phyloP scores from a whole-genome alignment of 768 basidiomycete species.

The Tricholoma bakamatsutake region DNA sequence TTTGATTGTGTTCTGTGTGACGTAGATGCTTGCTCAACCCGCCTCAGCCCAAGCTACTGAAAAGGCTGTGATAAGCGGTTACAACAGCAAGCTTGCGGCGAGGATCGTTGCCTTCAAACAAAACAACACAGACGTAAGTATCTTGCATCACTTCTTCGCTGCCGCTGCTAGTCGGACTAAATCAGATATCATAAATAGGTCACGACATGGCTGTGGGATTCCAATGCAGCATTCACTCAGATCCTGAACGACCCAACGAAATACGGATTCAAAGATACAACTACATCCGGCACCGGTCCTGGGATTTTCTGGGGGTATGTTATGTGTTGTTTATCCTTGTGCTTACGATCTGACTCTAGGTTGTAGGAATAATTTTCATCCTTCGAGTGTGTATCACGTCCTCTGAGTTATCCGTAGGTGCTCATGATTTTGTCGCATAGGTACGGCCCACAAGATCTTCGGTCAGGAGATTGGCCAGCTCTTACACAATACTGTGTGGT shows the following conservation, averaged over 20 bases:
- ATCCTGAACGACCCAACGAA: conserved; percentile 41
- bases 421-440: conserved; percentile 17
- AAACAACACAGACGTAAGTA: conserved; percentile 40
- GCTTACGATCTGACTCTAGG: background rate
- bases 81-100: conserved; percentile 43
- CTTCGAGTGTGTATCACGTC: conserved; percentile 33
- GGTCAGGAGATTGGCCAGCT: conserved; percentile 23
- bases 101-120: conserved; percentile 36
- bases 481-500: conserved; percentile 23
- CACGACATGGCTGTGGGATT: conserved; percentile 44
- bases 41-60: conserved; percentile 33
- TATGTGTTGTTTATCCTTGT: background rate
- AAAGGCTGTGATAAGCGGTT: conserved; percentile 42
- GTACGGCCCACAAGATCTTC: conserved; percentile 35
- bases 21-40: conserved; percentile 43
- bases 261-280: conserved; percentile 54
- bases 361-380: conserved; percentile 49
- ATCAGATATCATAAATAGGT: conserved; percentile 26
- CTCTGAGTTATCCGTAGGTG: background rate
- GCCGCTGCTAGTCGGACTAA: background rate
- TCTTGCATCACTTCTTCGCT: background rate
- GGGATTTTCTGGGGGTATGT: conserved; percentile 53
- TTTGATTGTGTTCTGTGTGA: background rate
- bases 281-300: conserved; percentile 34
- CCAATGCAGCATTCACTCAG: conserved; percentile 40